phyloP scores from a whole-genome alignment of 2,329 filamentous ascomycete genomes.

The Diaporthe caulivora region DNA sequence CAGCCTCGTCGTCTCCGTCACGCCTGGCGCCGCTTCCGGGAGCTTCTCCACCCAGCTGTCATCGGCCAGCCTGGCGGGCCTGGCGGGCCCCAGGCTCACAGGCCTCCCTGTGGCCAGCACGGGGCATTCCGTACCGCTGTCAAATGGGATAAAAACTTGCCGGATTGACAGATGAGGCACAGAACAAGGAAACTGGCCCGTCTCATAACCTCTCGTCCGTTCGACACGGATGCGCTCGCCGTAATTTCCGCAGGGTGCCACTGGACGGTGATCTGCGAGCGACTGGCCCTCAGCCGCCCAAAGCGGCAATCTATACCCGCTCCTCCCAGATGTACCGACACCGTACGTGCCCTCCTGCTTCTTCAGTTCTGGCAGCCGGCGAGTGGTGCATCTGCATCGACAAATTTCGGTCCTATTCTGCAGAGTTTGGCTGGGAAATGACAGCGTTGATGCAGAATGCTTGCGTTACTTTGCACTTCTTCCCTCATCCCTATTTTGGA shows the following conservation, averaged over 20 bases:
- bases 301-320: conserved; percentile 22
- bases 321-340: conserved; percentile 11
- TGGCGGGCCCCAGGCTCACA: conserved; percentile 15
- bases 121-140: conserved; percentile 23
- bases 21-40: conserved; percentile 22
- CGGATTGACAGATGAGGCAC: conserved; percentile 20
- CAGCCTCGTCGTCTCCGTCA: conserved; percentile 2
- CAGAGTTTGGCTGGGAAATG: conserved; percentile 28
- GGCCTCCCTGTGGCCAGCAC: conserved; percentile 26
- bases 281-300: conserved; percentile 13
- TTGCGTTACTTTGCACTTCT: neutral
- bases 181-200: conserved; percentile 31
- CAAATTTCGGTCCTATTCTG: conserved; percentile 29
- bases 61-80: conserved; percentile 1
- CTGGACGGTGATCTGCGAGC: conserved; percentile 32
- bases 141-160: conserved; percentile 24
- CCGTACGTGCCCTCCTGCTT: conserved; percentile 1
- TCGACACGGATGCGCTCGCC: conserved; percentile 27
- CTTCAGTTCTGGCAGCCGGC: neutral
- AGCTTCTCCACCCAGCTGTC: conserved; percentile 24
- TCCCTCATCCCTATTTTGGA: conserved; percentile 6
- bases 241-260: conserved; percentile 39
- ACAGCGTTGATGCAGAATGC: conserved; percentile 24
- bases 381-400: conserved; percentile 1
- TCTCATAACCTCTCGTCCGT: conserved; percentile 7